Percentiles rank a stretch among this genome's conserved stretches.
Evolutionary conservation across 2,329 filamentous ascomycete species (phyloP).

Genomic region (Colletotrichum gigasporum): DNA sequence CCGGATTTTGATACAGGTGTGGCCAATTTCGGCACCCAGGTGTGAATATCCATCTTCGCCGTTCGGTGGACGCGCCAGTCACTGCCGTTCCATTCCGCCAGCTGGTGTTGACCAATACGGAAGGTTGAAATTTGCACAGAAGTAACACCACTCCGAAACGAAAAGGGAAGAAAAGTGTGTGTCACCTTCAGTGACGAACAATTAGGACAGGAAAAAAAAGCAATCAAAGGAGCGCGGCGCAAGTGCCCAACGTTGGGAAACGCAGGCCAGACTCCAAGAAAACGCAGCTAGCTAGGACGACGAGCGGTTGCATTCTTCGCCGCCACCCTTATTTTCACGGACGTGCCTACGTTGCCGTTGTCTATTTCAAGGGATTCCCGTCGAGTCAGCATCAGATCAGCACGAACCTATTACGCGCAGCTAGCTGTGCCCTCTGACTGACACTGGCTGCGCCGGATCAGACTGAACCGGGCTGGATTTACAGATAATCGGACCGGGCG

Average conservation of each 20-base stretch:
- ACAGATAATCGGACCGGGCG: not conserved
- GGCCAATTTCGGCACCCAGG: conserved; percentile 15
- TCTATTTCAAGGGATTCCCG: not conserved
- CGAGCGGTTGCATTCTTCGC: conserved; percentile 14
- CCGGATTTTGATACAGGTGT: conserved; percentile 14
- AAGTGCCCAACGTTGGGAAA: not conserved
- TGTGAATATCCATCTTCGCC: conserved; percentile 10
- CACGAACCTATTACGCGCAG: not conserved
- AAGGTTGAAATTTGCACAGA: conserved; percentile 6
- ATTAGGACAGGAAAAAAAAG: conserved; percentile 7
- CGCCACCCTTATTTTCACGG: conserved; percentile 2
- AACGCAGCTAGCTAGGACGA: not conserved
- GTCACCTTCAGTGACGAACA: conserved; percentile 12
- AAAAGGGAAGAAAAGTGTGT: conserved; percentile 9
- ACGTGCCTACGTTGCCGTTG: not conserved
- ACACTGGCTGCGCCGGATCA: not conserved
- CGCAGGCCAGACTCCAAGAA: not conserved
- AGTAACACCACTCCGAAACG: not conserved
- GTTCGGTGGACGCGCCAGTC: not conserved
- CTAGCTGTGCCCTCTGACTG: conserved; percentile 5
- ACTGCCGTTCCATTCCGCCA: not conserved
- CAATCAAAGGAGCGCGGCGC: conserved; percentile 2
- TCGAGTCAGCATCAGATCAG: conserved; percentile 22
- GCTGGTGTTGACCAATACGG: conserved; percentile 1
- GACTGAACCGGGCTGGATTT: not conserved